Percentiles rank a stretch among this genome's conserved stretches.
These are phyloP conservation scores for Sporothrix pseudoabietina DNA, from an alignment of 2,329 filamentous ascomycete genomes.

Conservation along the genomic window DNA sequence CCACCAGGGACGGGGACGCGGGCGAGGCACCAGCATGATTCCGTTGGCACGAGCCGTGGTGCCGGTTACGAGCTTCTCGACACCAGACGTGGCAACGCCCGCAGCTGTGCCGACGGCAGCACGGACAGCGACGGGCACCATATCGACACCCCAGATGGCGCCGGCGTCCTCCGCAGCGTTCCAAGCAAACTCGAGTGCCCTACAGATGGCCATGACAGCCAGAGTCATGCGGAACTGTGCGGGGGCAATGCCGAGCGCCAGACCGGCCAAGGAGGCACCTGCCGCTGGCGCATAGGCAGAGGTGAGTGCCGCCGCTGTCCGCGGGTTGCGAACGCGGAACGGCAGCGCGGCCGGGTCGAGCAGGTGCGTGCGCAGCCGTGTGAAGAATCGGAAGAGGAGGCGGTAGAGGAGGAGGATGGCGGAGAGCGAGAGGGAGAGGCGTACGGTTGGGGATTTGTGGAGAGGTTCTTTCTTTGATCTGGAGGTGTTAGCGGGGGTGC, in stretches of 20 bases:
- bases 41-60: conserved; percentile 22
- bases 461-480: conserved; percentile 53
- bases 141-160: conserved; percentile 63
- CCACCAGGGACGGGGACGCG: conserved; percentile 74
- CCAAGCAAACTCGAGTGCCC: conserved; percentile 83
- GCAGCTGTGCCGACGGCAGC: conserved; percentile 43
- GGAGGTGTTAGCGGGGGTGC: background rate
- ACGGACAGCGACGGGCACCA: conserved; percentile 41
- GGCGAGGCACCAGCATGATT: conserved; percentile 30
- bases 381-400: conserved; percentile 86
- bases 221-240: conserved; percentile 69
- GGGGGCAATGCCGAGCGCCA: conserved; percentile 77
- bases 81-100: conserved; percentile 34
- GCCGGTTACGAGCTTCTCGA: conserved; percentile 40
- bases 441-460: conserved; percentile 68
- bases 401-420: conserved; percentile 82
- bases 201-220: conserved; percentile 78
- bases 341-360: conserved; percentile 77
- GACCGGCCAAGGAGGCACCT: conserved; percentile 84
- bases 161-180: conserved; percentile 78
- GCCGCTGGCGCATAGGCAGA: conserved; percentile 83
- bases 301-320: conserved; percentile 72
- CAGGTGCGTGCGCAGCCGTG: conserved; percentile 74
- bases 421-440: conserved; percentile 80
- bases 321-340: conserved; percentile 81